These are phyloP conservation scores for Allium sativum DNA, from an alignment of 106 monocot species.

Conservation along the genomic window DNA sequence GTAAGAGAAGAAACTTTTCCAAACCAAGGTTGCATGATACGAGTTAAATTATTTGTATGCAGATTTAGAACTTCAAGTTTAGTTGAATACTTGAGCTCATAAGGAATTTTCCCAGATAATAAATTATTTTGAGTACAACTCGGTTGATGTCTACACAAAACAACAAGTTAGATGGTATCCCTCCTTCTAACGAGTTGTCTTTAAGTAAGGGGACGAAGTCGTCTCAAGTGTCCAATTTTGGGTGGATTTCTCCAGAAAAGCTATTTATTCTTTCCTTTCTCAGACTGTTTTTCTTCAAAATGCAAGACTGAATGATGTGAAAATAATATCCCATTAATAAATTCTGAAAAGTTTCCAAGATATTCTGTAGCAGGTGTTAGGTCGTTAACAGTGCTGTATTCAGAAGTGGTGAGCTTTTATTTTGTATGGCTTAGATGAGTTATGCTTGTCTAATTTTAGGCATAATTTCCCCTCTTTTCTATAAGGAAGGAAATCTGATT, in stretches of 20 bases:
- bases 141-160: not conserved
- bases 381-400: too few species aligned
- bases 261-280: constrained; percentile 10
- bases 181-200: constrained; percentile 12
- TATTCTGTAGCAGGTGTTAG: too few species aligned
- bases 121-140: constrained; percentile 2
- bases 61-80: constrained; percentile 11
- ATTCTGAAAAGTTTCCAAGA: too few species aligned
- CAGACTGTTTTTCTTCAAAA: too few species aligned
- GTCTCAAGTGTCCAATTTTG: constrained; percentile 11
- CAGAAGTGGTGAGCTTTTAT: too few species aligned
- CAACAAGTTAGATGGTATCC: constrained; percentile 1
- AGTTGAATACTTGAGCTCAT: not conserved
- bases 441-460: too few species aligned
- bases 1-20: not conserved
- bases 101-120: constrained; percentile 7
- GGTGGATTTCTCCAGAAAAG: constrained; percentile 22
- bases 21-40: constrained; percentile 6
- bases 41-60: not conserved
- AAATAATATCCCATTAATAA: too few species aligned
- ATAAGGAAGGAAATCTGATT: too few species aligned
- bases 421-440: too few species aligned
- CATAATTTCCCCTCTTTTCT: too few species aligned
- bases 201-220: constrained; percentile 16
- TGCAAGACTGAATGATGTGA: too few species aligned